A percentile compares a stretch with the other conserved stretches of the same genome.
Evolutionary conservation across 352 stramenopile species (phyloP).

Genomic region (Globisporangium spiculum): DNA sequence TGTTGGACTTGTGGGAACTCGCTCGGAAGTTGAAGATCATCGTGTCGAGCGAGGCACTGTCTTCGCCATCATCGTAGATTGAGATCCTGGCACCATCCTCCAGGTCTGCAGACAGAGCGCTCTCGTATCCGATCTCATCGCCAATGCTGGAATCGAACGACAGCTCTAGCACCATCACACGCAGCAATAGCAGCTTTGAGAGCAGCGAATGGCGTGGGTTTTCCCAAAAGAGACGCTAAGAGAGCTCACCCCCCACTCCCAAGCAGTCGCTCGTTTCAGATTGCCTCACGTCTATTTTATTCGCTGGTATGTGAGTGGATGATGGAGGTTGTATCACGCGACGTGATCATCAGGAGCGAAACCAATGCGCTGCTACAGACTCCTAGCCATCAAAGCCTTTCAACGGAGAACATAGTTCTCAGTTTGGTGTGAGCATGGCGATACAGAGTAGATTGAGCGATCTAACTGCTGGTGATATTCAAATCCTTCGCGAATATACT

Average conservation of each 20-base stretch:
- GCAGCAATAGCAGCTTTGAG: not conserved
- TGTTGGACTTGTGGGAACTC: conserved; percentile 21
- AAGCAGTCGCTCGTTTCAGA: not conserved
- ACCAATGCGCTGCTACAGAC: too few relatives aligned
- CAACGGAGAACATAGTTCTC: too few relatives aligned
- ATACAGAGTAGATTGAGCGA: too few relatives aligned
- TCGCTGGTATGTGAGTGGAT: too few relatives aligned
- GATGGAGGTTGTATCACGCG: too few relatives aligned
- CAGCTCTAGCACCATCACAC: conserved; percentile 20
- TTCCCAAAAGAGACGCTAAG: too few relatives aligned
- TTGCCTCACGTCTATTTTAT: not conserved
- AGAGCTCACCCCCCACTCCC: too few relatives aligned
- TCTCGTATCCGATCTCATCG: conserved; percentile 9
- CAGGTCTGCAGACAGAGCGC: not conserved
- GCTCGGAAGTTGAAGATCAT: conserved; percentile 49
- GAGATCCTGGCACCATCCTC: not conserved
- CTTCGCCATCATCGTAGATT: not conserved
- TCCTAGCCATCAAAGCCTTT: too few relatives aligned
- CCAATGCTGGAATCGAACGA: conserved; percentile 24
- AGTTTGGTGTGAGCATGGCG: too few relatives aligned
- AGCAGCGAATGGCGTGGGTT: not conserved
- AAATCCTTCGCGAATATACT: too few relatives aligned
- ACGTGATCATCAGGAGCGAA: too few relatives aligned
- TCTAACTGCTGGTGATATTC: too few relatives aligned
- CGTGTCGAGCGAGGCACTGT: conserved; percentile 37